Base-by-base conservation (phyloP, 2,329 filamentous ascomycete genomes). In the Aspergillus sp. region DNA sequence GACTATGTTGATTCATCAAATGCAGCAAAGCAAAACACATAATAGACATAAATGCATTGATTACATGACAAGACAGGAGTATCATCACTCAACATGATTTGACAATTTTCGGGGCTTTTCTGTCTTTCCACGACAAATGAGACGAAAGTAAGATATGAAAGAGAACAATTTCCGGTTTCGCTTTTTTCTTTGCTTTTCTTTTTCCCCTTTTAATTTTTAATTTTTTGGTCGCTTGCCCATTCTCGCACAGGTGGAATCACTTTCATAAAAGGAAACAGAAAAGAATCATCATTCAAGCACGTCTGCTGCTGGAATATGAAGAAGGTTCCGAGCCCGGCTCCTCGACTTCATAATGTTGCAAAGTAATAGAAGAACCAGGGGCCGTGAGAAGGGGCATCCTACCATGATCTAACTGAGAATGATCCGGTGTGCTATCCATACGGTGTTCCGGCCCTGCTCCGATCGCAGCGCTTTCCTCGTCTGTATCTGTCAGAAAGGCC, bases 301-400 rank as follows among this genome's bases (percentile, higher is more conserved):
- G 43, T 47, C 48, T 51, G 34, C 36, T 43, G 29, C 36, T 43
- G 29, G 29, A 30, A 19, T 42, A n/a, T 41, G 40, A 47, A 28
- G 44, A 33, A 36, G 43, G 27, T 28, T 57, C 51, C 12, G 55
- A 40, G 33, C 34, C n/a, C 10, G 61, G 57, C 55, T 70, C 67
- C 53, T 70, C 68, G 49, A 70, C 54, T 55, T 68, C 63, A 51
- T 68, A 67, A 33, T 64, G 56, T 43, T 44, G 60, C 57, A 68
- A 52, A 9, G 59, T 63, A 45, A 62, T 48, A 48, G 57, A 52
- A 43, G 51, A 44, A 29, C 29, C 30, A 12, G 50, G 42, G 58
- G 56, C 42, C 57, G 53, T 32, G 58, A 68, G 59, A 49, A 66
- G 53, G 46, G 58, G 54, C 44, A 55, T 53, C 66, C 56, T 68